Base-by-base conservation (phyloP, 305 asterid genomes). In the Euphrasia arctica region DNA sequence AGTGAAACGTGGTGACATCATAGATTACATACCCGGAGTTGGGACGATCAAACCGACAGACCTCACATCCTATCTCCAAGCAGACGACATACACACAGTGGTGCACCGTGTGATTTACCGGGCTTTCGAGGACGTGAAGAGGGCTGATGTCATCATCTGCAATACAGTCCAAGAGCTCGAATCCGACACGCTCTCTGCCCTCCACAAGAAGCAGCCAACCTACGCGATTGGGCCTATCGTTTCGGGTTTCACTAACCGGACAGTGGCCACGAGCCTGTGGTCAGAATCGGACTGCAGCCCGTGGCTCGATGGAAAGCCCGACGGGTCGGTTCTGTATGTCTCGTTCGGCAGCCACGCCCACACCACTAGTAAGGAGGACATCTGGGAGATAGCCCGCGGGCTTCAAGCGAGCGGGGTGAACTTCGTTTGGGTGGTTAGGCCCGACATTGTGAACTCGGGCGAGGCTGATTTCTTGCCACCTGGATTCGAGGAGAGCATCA, bases 321-420 rank as follows among this genome's bases (percentile, higher is more conserved):
- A 63, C 1, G 76, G 86, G 4, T 85, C 97, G 6, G 97, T 90
- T 31, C 42, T 90, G 32, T 90, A 90, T 57, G 90, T 88, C 52
- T 90, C 97, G 0, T 90, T 90, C 41, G 97, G 97, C 0, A 87
- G 97, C 72, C 81, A 79, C 15, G 90, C 90, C 5, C 90, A 82
- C 54, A 79, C 82, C 31, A 78, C 86, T 2, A 83, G 75, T 11
- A 79, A 80, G 65, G 66, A 82, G 3, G 86, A 76, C 47, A 68
- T 87, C 36, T 65, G 77, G 70, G 95, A 87, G 59, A 85, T 90
- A 14, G 96, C 95, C 22, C 75, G 77, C 4, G 97, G 95, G 39
- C 78, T 90, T 2, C 56, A 77, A 54, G 7, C 50, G 4, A 87
- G 96, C 51, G 84, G 80, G 28, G 86, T 82, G 51, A 73, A 69